Evolutionary conservation across 2,329 filamentous ascomycete genomes (phyloP), one percentile per base, ranked within the genome.

Genomic region (Coniochaeta sp.): DNA sequence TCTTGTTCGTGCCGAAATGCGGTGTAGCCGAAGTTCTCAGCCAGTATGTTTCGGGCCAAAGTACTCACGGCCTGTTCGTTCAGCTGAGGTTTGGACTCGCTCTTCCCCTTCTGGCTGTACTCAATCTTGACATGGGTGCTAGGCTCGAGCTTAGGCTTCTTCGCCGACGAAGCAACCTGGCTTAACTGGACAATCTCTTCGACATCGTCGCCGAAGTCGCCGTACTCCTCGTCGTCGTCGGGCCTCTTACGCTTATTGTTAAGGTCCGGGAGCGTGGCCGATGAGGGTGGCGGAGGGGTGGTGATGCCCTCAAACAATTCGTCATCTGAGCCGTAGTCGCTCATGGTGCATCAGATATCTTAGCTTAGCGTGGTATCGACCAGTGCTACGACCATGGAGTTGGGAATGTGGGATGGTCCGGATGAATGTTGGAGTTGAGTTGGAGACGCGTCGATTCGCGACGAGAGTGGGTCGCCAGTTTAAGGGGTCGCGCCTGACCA

Each of bases 1-100:
- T 70, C 67, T 52, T 77, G 74, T 54, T 76, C 72, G 30, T 75
- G 69, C 1, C 73, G 68, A 49, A 76, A 76, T 7, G 56, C 51
- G 0, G 63, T 55, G 49, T 69, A 66, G 0, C 69, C 69, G 46
- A 76, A 76, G 1, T 64, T 68, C 0, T 70, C 57, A 9, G 57
- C 57, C 9, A 76, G 56, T 3, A 75, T 63, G 7, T 54, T 50
- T 6, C 56, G 57, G 1, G 62, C 58, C 4, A 62, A 48, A 1
- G 6, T 28, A 13, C 31, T 16, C 18, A 33, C 32, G 10, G 28
- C 10, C 8, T 10, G 9, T 14, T 28, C 33, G 28, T 35, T 14
- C n/a, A n/a, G n/a, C n/a, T 16, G 16, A 40, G 6, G 16, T 22
- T 35, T 26, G 22, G 10, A 7, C 18, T 28, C 49, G 30, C 9